Evolutionary conservation across 441 rosid genomes (phyloP).

Genomic region (Raphanus hybrid): DNA sequence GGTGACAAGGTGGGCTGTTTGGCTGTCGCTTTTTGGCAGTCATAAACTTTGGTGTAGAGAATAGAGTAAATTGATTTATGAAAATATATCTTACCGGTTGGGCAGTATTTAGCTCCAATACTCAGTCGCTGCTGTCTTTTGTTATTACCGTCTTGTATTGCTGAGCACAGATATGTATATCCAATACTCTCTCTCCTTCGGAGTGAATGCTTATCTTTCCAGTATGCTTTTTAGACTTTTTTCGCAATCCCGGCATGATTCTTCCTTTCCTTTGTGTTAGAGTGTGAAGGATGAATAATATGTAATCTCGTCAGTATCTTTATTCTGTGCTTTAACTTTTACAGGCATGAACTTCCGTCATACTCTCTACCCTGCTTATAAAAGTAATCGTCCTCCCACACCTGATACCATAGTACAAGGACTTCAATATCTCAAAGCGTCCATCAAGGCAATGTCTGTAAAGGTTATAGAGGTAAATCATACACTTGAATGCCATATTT

Average conservation of each 20-base stretch:
- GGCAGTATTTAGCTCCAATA: background rate
- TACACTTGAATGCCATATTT: constrained; percentile 20
- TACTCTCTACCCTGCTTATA: constrained; percentile 84
- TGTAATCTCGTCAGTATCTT: constrained; percentile 5
- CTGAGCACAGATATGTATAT: constrained; percentile 25
- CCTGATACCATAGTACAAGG: constrained; percentile 98
- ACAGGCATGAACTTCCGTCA: constrained; percentile 90
- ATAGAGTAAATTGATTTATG: background rate
- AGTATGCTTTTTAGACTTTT: background rate
- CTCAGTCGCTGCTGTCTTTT: constrained; percentile 10
- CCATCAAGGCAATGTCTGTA: constrained; percentile 94
- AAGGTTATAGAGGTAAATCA: constrained; percentile 89
- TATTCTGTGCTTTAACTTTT: constrained; percentile 29
- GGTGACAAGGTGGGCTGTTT: constrained; percentile 16
- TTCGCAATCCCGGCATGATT: constrained; percentile 1
- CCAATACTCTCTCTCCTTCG: background rate
- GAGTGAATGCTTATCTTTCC: constrained; percentile 5
- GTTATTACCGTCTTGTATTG: constrained; percentile 4
- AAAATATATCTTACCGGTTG: background rate
- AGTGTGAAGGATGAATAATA: constrained; percentile 2
- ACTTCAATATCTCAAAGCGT: constrained; percentile 92
- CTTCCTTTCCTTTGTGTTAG: constrained; percentile 21
- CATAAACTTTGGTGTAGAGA: constrained; percentile 23
- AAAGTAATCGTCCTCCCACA: constrained; percentile 94
- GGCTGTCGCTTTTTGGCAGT: constrained; percentile 20